Base-by-base conservation (phyloP, 192 early-diverging fungal genomes). In the Backusella westeae region DNA sequence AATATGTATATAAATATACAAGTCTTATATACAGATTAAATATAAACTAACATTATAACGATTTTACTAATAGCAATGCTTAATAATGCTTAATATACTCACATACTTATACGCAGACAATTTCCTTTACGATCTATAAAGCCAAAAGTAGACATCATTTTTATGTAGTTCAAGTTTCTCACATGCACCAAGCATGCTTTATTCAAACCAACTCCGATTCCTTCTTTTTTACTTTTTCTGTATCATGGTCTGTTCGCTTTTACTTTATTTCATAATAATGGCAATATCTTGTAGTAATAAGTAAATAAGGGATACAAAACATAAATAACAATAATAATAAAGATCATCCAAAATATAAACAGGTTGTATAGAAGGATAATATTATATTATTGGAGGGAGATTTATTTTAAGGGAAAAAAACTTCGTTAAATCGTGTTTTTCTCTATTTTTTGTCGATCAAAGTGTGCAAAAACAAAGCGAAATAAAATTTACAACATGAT, bases 81-180 rank as follows among this genome's bases (percentile, higher is more conserved):
- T 29, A 26, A 63, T 12, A 63, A 29, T 29, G n/a, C 9, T 63
- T 29, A 26, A 63, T 63, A 63, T 29, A 26, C 56, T 26, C 56
- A 63, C 26, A 63, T 29, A 59, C 9, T 59, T 53, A 56, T 21
- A 56, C 53, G 21, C 21, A 56, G 8, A 56, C 7, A 26, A 6
- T 21, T 63, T 63, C 23, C 56, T 29, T 63, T 63, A 12, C 56
- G 26, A 63, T 63, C 56, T 63, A 26, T 63, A 29, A 29, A 29
- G 23, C 53, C 53, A 56, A 53, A 53, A 53, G 17, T 1, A 56
- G 56, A 29, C 26, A 63, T 63, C 23, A 26, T 10, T 63, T 26
- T 63, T 63, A 63, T 63, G 56, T 63, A 29, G 23, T 63, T 63
- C 56, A 63, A 63, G 56, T 17, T 63, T 26, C 56, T 63, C 56